Evolutionary conservation across 176 grass and related monocot species (phyloP), one percentile per base, ranked within the genome.

Genomic region (Eremochloa ophiuroides): DNA sequence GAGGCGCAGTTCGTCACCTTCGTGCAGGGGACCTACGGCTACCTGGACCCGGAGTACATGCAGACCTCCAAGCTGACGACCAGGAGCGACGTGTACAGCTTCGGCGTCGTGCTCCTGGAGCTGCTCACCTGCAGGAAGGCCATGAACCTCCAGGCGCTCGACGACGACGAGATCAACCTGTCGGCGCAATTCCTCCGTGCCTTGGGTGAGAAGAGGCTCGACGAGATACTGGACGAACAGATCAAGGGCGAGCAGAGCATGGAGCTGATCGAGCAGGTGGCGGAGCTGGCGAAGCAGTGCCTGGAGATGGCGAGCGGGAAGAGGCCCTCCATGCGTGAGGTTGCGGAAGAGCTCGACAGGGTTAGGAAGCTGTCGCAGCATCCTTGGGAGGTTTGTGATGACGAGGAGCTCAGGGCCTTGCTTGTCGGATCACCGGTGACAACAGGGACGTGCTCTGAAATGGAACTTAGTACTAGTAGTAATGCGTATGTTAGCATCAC

Each of bases 1-100:
- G 47, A 90, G 34, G 76, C 79, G 3, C 91, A 94, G 42, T 91
- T 90, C 12, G 55, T 88, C 38, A 94, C 91, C 0, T 60, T 94
- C 27, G 88, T 94, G n/a, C 88, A 94, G 37, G 91, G 91, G 0
- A 94, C 91, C 16, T 84, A 82, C 23, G 88, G 91, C 20, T 94
- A 94, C 75, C 84, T 91, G 5, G 91, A 94, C 33, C 91, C 85
- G 2, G 91, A 94, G 47, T 94, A 88, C 46, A 70, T 94, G 74
- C 75, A 81, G 22, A 78, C 85, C 2, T 78, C 82, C 62, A 84
- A 72, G 25, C 12, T 89, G 39, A 89, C 87, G 10, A 38, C 30
- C 14, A 88, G 87, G 87, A 91, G 89, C 79, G 89, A 94, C 71
- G 92, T 94, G 34, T 94, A 94, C 69, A 94, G 92, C 77, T 94